phyloP scores from a whole-genome alignment of 2,329 filamentous ascomycete species.

The Trichoderma lentiforme region DNA sequence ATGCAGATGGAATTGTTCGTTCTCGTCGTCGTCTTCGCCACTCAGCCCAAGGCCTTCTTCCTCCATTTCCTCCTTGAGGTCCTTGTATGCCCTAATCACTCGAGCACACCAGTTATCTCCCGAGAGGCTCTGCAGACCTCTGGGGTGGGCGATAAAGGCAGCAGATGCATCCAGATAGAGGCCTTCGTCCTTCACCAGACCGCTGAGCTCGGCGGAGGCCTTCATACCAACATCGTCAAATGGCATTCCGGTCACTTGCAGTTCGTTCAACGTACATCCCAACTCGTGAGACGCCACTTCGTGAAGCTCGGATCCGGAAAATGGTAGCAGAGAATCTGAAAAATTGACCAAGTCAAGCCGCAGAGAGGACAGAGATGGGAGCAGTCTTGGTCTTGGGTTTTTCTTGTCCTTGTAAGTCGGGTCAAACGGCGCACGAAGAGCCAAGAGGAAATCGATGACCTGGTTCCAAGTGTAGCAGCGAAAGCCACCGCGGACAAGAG shows the following conservation, averaged over 20 bases:
- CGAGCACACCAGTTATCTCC: constrained; percentile 41
- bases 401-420: constrained; percentile 37
- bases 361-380: constrained; percentile 46
- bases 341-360: constrained; percentile 57
- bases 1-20: constrained; percentile 29
- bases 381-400: constrained; percentile 39
- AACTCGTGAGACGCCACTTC: constrained; percentile 53
- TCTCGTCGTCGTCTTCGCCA: constrained; percentile 25
- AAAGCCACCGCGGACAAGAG: constrained; percentile 49
- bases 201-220: constrained; percentile 46
- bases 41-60: constrained; percentile 23
- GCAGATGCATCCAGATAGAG: constrained; percentile 47
- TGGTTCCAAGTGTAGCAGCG: constrained; percentile 55
- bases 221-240: constrained; percentile 47
- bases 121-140: constrained; percentile 38
- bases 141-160: constrained; percentile 41
- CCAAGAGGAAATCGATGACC: constrained; percentile 50
- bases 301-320: constrained; percentile 47
- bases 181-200: constrained; percentile 53
- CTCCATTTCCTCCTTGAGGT: constrained; percentile 26
- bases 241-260: constrained; percentile 51
- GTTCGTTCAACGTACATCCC: constrained; percentile 51
- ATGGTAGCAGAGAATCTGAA: constrained; percentile 43
- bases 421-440: constrained; percentile 49
- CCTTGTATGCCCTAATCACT: constrained; percentile 45